phyloP scores from a whole-genome alignment of 2,329 filamentous ascomycete species.

The Stachybotrys chlorohalonatus region DNA sequence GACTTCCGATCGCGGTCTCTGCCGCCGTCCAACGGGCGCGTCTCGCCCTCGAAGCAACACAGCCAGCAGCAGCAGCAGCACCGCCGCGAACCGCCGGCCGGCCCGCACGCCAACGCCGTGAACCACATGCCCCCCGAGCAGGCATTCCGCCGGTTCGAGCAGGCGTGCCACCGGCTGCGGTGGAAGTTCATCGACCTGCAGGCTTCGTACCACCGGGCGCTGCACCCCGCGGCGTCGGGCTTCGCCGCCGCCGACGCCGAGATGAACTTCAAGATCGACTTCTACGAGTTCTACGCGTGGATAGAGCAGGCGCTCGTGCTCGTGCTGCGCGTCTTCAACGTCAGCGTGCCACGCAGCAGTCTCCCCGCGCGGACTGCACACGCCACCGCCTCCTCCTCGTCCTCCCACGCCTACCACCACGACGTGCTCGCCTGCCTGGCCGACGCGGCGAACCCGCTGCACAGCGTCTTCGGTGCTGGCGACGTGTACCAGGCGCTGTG shows the following conservation, averaged over 20 bases:
- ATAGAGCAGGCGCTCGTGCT: constrained; percentile 63
- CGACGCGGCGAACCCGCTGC: constrained; percentile 45
- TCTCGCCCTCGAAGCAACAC: constrained; percentile 1
- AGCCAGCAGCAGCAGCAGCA: constrained; percentile 3
- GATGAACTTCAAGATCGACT: constrained; percentile 69
- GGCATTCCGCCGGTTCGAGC: constrained; percentile 49
- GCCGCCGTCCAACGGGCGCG: background rate
- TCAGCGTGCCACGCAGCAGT: constrained; percentile 33
- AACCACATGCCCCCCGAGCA: constrained; percentile 19
- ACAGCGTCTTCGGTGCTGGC: constrained; percentile 42
- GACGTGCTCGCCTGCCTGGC: constrained; percentile 58
- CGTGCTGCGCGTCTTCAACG: constrained; percentile 54
- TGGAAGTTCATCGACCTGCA: constrained; percentile 56
- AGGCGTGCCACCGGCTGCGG: constrained; percentile 49
- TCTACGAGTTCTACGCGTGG: constrained; percentile 67
- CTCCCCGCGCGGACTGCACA: too few relatives aligned
- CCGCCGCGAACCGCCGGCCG: constrained; percentile 4
- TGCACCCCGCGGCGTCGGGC: constrained; percentile 22
- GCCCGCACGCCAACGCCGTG: constrained; percentile 3
- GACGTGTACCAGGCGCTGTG: constrained; percentile 49
- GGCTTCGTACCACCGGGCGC: constrained; percentile 44
- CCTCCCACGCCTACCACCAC: constrained; percentile 53
- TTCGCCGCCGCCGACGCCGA: constrained; percentile 39
- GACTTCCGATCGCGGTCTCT: background rate
- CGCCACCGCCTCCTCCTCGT: too few relatives aligned